Evolutionary conservation across 108 stramenopile species (phyloP).

Genomic region (Discostella pseudostelligera): DNA sequence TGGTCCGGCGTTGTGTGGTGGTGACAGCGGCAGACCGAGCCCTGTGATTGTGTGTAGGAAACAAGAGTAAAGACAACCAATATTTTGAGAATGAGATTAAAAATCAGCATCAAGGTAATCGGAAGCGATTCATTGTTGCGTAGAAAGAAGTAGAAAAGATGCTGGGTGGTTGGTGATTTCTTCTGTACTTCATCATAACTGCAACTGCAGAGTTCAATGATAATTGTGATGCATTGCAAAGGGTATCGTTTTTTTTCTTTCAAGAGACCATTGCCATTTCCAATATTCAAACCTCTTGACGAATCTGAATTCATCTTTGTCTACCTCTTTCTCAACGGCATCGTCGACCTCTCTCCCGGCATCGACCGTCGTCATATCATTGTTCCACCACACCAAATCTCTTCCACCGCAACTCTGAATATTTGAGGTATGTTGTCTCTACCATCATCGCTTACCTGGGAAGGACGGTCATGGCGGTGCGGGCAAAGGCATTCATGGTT

Average conservation of each 20-base stretch:
- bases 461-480: slow-evolving; percentile 43
- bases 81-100: no score
- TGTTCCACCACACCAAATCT: background rate
- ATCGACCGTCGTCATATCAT: no score
- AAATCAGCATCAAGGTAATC: background rate
- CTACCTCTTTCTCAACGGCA: no score
- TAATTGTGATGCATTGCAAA: no score
- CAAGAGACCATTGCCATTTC: no score
- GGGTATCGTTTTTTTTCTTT: no score
- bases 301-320: no score
- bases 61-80: background rate
- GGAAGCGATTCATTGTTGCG: background rate
- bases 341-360: no score
- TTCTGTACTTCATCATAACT: no score
- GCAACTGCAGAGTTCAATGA: no score
- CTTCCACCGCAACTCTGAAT: background rate
- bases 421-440: background rate
- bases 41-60: slow-evolving; percentile 4
- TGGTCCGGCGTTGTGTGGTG: slow-evolving; percentile 39
- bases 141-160: background rate
- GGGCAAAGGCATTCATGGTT: slow-evolving; percentile 40
- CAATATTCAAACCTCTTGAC: no score
- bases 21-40: slow-evolving; percentile 14
- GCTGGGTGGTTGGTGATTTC: no score
- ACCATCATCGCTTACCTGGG: slow-evolving; percentile 30